Evolutionary conservation across 495 filamentous ascomycete species (phyloP), one percentile per base, ranked within the genome.

Genomic region (Annulohypoxylon nitens): DNA sequence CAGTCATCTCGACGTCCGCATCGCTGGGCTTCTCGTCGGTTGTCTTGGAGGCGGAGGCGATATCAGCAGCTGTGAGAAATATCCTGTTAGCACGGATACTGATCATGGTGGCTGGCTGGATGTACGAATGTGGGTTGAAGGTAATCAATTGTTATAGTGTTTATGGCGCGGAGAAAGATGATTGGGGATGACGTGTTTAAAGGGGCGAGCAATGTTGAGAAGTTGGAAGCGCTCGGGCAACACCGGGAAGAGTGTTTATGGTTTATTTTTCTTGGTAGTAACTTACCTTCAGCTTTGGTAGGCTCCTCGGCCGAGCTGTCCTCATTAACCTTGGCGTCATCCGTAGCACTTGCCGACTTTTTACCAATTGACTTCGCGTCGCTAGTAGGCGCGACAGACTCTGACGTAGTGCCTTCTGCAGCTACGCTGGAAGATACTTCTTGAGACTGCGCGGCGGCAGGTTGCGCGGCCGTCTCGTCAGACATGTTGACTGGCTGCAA

Each of bases 1-100:
- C 67, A 25, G 72, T 18, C 67, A 71, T 75, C 60, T 75, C 81
- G 54, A 78, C 76, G 71, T 83, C 81, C 20, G 76, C 47, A n/a
- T 77, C 75, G 57, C 70, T 41, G 33, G 60, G 45, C 34, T 75
- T 72, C 45, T 75, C 62, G 61, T 73, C 54, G 23, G 75, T 41
- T 7, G 73, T 16, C 23, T 55, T 41, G 33, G 75, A 23, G 60
- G 62, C 65, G 10, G 71, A 25, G 67, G 60, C 76, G 16, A 63
- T 11, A 10, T 71, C 66, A 11, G 64, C 39, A 10, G 72, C 7
- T 54, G 64, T 64, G 67, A 54, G 14, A 16, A 26, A 68, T 34
- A 16, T 34, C 9, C 34, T 54, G 57, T 70, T 45, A 75, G 63
- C 23, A 60, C 33, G 50, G 11, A 12, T 39, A 47, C 12, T 14